These are phyloP conservation scores for Silene coronaria DNA, from an alignment of 179 eudicot species.

Conservation along the genomic window DNA sequence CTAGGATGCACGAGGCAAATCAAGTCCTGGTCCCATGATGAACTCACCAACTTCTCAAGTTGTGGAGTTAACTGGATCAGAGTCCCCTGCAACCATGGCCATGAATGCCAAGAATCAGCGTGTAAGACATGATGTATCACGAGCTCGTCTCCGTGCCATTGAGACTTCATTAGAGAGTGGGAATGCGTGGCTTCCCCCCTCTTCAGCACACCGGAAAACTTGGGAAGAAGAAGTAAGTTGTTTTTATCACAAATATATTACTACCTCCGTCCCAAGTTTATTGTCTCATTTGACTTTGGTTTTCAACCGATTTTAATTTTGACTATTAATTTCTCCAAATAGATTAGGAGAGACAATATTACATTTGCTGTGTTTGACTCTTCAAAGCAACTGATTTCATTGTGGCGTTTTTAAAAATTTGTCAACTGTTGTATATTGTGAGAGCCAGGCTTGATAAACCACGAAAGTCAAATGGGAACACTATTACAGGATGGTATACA, in stretches of 20 bases:
- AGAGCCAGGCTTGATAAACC: background rate
- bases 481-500: background rate
- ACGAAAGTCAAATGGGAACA: background rate
- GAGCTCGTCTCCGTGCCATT: conserved; percentile 85
- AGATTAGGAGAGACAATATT: background rate
- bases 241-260: background rate
- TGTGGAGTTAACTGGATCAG: conserved; percentile 75
- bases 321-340: background rate
- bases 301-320: background rate
- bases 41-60: conserved; percentile 60
- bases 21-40: conserved; percentile 43
- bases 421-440: background rate
- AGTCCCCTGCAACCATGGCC: conserved; percentile 65
- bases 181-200: conserved; percentile 78
- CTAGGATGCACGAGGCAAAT: conserved; percentile 40
- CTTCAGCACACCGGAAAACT: conserved; percentile 84
- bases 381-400: background rate
- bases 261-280: background rate
- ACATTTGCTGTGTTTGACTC: background rate
- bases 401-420: background rate
- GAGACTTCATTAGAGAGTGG: conserved; percentile 91
- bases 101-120: conserved; percentile 60
- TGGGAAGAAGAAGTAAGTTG: conserved; percentile 92
- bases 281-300: background rate
- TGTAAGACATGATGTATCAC: conserved; percentile 78